Evolutionary conservation across 345 rosid species (phyloP), one percentile per base, ranked within the genome.

Genomic region (Stellera chamaejasme): DNA sequence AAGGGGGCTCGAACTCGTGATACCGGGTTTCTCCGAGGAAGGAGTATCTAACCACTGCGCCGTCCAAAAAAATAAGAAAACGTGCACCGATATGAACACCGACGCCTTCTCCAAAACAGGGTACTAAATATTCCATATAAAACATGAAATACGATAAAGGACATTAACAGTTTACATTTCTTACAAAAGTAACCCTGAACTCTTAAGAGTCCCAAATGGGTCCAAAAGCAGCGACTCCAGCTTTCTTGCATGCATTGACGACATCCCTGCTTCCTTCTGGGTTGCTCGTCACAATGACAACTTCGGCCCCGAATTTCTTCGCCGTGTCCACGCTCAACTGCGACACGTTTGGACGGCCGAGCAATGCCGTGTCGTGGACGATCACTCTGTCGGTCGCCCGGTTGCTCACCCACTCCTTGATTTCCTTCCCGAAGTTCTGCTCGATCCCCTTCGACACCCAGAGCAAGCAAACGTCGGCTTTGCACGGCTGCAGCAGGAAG

Each of bases 161-260:
- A 19, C 23, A 19, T 19, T 19, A 19, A 19, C 1, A 19, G 0
- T 19, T 19, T 19, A 0, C 0, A 19, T 19, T 19, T 19, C 23
- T 19, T 19, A 32, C 39, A 32, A 32, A 32, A 32, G 39, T 32
- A 19, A 19, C 39, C 39, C 39, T 43, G 10, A 10, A 43, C 63
- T 39, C 10, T 56, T 77, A 87, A 13, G 97, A 87, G 69, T 87
- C 96, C 96, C 94, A 90, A 61, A 85, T 87, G n/a, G 96, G 97
- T 62, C 94, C 96, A 55, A 87, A 90, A 11, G 91, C 89, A 2
- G 94, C 69, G 52, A 87, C 69, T 51, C 87, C 78, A 2, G 77
- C 66, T 19, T 56, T 71, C 58, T 82, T 84, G 74, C 94, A 87
- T 0, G 89, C 74, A 62, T 77, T 64, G 25, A 87, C 89, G 43